Base-by-base conservation (phyloP, 202 grass and related monocot species). In the Carex arenaria region DNA sequence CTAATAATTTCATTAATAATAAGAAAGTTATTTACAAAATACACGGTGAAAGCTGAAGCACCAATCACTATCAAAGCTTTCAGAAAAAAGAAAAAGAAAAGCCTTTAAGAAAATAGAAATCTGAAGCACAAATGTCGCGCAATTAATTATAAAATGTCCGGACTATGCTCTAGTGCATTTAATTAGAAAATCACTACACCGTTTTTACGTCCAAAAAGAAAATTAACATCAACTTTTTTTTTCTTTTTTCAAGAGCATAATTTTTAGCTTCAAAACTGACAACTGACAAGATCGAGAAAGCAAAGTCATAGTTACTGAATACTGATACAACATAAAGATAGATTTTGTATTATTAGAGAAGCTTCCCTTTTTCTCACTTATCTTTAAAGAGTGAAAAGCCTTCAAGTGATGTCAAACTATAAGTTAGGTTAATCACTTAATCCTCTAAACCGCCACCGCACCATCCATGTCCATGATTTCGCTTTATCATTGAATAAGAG, bases 341-440 rank as follows among this genome's bases (percentile, higher is more conserved):
- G 11, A 13, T 13, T 51, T 51, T 63, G 61, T 19, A 11, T 63
- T 63, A 63, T 23, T 11, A 63, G 12, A 67, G 30, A 32, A 18
- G 13, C 28, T 56, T 6, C 47, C 43, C 20, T 28, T 72, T 77
- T 67, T 18, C 10, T 74, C 2, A 13, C 49, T 57, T 36, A 34
- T 56, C 23, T 73, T 17, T 19, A 12, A 75, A 77, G 72, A 19
- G 52, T 77, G 34, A 77, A 56, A 56, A 69, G 18, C 2, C 34
- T 38, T 42, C 17, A 69, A 18, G 64, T 69, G 22, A 75, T 55
- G 72, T 56, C 72, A 56, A 36, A 10, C 72, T 57, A 36, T 53
- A 77, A 57, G 72, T 77, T 77, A 77, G 72, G 72, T 77, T 18
- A 77, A n/a, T n/a, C n/a, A n/a, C n/a, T n/a, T n/a, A n/a, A 32